Evolutionary conservation across 495 filamentous ascomycete genomes (phyloP).

Genomic region (Thozetella sp.): DNA sequence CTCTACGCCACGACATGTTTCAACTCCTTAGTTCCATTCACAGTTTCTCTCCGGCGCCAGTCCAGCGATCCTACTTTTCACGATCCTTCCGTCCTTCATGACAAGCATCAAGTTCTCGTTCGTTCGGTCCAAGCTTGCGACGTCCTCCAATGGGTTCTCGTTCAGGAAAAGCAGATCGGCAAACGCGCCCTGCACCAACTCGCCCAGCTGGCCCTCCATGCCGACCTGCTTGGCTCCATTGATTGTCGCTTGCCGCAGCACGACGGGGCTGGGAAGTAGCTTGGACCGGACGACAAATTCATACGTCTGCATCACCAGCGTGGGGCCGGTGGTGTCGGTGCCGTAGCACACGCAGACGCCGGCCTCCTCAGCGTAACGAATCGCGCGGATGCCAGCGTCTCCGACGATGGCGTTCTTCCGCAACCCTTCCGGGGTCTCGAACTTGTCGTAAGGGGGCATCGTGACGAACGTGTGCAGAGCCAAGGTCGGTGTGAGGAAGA

Average conservation of each 20-base stretch:
- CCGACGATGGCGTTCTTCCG: slow-evolving; percentile 48
- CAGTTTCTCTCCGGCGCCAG: not conserved
- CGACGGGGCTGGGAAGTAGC: slow-evolving; percentile 24
- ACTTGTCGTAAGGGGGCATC: not conserved
- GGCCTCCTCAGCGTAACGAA: slow-evolving; percentile 43
- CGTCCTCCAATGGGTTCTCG: slow-evolving; percentile 51
- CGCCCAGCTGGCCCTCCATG: slow-evolving; percentile 37
- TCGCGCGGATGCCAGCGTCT: slow-evolving; percentile 35
- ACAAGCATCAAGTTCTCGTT: slow-evolving; percentile 43
- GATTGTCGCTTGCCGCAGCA: slow-evolving; percentile 50
- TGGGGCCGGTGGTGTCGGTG: slow-evolving; percentile 51
- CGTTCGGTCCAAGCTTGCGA: slow-evolving; percentile 45
- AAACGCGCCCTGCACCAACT: slow-evolving; percentile 36
- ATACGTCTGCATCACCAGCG: slow-evolving; percentile 42
- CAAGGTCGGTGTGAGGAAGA: slow-evolving; percentile 53
- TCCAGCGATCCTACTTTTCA: slow-evolving; percentile 27
- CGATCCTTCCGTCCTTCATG: slow-evolving; percentile 50
- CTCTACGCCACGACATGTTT: not conserved
- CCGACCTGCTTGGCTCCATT: slow-evolving; percentile 47
- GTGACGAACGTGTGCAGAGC: slow-evolving; percentile 50
- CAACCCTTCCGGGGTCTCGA: slow-evolving; percentile 20
- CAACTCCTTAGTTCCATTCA: not conserved
- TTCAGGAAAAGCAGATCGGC: slow-evolving; percentile 44
- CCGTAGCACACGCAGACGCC: slow-evolving; percentile 56
- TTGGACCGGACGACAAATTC: slow-evolving; percentile 47